phyloP scores from a whole-genome alignment of 1,284 basidiomycete genomes.

The Stygiomarasmius scandens region DNA sequence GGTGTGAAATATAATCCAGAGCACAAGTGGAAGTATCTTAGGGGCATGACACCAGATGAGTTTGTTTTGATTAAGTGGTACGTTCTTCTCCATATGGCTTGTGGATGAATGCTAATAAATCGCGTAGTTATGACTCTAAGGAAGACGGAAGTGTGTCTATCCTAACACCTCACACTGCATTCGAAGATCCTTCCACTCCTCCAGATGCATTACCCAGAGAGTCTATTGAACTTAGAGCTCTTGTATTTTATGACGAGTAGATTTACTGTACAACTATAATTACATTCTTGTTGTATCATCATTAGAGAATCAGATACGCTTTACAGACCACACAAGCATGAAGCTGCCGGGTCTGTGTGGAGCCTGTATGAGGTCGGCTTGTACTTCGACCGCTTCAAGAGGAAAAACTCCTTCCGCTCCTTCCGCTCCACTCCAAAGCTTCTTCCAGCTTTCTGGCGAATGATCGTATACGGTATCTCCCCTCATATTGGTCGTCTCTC shows the following conservation, averaged over 20 bases:
- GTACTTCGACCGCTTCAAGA: constrained; percentile 32
- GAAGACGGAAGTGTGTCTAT: constrained; percentile 41
- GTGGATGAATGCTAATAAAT: background rate
- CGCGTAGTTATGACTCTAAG: constrained; percentile 34
- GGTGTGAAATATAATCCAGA: constrained; percentile 35
- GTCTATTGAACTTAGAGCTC: constrained; percentile 51
- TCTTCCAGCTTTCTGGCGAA: constrained; percentile 33
- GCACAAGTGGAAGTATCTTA: constrained; percentile 50
- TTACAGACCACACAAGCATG: constrained; percentile 3
- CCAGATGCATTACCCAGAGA: constrained; percentile 43
- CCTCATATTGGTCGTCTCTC: constrained; percentile 4
- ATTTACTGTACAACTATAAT: background rate
- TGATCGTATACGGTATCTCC: constrained; percentile 15
- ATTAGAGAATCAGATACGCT: background rate
- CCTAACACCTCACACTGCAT: constrained; percentile 48
- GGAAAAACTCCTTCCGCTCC: constrained; percentile 23
- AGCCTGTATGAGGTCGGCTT: constrained; percentile 17
- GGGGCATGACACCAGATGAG: constrained; percentile 48
- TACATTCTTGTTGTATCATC: background rate
- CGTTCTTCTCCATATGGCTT: constrained; percentile 12
- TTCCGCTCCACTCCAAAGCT: constrained; percentile 33
- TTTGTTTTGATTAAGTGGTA: constrained; percentile 52
- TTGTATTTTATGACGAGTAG: constrained; percentile 45
- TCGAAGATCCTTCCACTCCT: constrained; percentile 43
- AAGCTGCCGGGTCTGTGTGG: background rate